Conservation (phyloP, 1,139 yeast species). For the Kluyveromyces sp. region DNA sequence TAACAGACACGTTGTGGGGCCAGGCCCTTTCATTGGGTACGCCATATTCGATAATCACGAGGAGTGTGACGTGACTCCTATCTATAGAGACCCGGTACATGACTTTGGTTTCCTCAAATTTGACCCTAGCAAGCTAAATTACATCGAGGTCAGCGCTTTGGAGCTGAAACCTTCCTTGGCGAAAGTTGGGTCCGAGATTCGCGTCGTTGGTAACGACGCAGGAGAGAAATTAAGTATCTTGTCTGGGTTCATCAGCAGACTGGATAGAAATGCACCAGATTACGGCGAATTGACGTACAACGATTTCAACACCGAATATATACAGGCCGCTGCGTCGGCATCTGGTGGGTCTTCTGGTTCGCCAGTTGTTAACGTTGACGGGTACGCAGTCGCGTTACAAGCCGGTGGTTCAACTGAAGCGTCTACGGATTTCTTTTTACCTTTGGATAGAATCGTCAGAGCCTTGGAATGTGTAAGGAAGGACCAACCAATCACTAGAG, state of each 20-base stretch:
- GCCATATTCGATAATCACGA: slow-evolving; percentile 94
- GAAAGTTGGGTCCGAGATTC: slow-evolving; percentile 80
- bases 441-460: slow-evolving; percentile 74
- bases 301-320: slow-evolving; percentile 92
- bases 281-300: slow-evolving; percentile 86
- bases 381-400: slow-evolving; percentile 83
- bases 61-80: slow-evolving; percentile 80
- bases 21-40: slow-evolving; percentile 88
- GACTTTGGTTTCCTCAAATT: slow-evolving; percentile 79
- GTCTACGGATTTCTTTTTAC: slow-evolving; percentile 87
- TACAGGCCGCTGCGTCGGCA: slow-evolving; percentile 94
- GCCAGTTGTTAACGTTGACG: slow-evolving; percentile 84
- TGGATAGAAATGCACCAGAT: slow-evolving; percentile 92
- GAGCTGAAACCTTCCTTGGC: slow-evolving; percentile 76
- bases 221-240: slow-evolving; percentile 88
- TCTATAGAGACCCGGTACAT: slow-evolving; percentile 79
- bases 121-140: slow-evolving; percentile 63
- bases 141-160: slow-evolving; percentile 63
- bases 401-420: slow-evolving; percentile 93
- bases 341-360: slow-evolving; percentile 96
- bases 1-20: slow-evolving; percentile 90
- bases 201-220: slow-evolving; percentile 95
- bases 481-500: slow-evolving; percentile 54
- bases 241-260: slow-evolving; percentile 82
- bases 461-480: slow-evolving; percentile 71